A percentile compares a stretch with the other conserved stretches of the same genome.
phyloP scores from a whole-genome alignment of 345 rosid genomes.

The Eucalyptus grandis region DNA sequence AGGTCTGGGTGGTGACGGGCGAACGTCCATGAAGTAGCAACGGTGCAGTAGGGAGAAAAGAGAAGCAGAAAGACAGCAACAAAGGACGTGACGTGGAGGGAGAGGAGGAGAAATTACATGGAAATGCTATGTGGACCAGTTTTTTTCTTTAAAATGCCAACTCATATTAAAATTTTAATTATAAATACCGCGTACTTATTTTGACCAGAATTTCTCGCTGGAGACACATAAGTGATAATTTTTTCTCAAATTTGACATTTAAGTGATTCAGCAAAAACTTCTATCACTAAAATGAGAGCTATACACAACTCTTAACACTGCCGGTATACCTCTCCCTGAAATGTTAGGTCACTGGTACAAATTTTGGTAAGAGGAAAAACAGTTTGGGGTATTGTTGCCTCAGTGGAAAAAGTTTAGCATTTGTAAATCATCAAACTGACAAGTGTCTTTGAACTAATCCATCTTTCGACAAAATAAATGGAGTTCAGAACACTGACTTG shows the following conservation, averaged over 20 bases:
- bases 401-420: background rate
- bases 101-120: no score
- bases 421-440: background rate
- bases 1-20: background rate
- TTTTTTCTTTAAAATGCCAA: no score
- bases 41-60: background rate
- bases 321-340: no score
- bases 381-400: background rate
- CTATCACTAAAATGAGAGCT: no score
- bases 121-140: no score
- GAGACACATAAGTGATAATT: no score
- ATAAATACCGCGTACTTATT: no score
- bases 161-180: no score
- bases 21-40: background rate
- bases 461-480: background rate
- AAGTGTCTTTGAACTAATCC: background rate
- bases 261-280: no score
- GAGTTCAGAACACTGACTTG: background rate
- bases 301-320: no score
- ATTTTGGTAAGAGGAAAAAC: background rate
- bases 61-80: background rate
- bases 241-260: no score
- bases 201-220: fast-evolving
- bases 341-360: background rate
- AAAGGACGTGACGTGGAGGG: no score